These are phyloP conservation scores for Heterobasidion occidentale DNA, from an alignment of 1,284 basidiomycete genomes.

Conservation along the genomic window DNA sequence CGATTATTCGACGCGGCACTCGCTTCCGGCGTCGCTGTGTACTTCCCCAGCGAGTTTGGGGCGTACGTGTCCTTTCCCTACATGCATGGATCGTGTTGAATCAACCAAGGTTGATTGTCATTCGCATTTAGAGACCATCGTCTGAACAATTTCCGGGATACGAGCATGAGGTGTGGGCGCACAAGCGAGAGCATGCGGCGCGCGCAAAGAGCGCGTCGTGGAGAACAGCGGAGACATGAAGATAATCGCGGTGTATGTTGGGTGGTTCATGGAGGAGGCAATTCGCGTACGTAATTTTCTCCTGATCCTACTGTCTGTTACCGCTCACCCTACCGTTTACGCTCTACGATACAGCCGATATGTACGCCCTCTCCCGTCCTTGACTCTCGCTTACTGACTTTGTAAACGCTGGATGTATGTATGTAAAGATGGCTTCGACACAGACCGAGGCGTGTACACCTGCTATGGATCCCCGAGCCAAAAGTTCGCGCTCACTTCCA, in stretches of 20 bases:
- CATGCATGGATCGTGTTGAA: not conserved
- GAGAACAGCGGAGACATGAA: slow-evolving; percentile 6
- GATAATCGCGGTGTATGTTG: not conserved
- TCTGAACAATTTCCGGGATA: slow-evolving; percentile 19
- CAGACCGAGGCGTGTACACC: not conserved
- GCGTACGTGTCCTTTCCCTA: slow-evolving; percentile 12
- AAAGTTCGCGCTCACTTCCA: not conserved
- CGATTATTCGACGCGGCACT: slow-evolving; percentile 16
- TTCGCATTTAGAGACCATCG: slow-evolving; percentile 18
- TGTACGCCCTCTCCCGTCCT: not conserved
- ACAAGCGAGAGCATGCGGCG: slow-evolving; percentile 15
- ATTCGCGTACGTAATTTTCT: not conserved
- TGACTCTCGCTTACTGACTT: not conserved
- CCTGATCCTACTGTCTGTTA: not conserved
- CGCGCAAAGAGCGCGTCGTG: slow-evolving; percentile 11
- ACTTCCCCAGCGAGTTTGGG: slow-evolving; percentile 24
- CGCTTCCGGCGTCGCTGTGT: slow-evolving; percentile 17
- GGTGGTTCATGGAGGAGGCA: not conserved
- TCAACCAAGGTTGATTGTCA: not conserved
- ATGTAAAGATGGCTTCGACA: not conserved
- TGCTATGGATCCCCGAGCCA: not conserved
- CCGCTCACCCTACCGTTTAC: too few species aligned
- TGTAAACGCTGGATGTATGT: not conserved
- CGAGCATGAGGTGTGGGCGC: slow-evolving; percentile 16
- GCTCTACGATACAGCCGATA: not conserved